Evolutionary conservation across 768 basidiomycete species (phyloP).

Genomic region (Thelephora ganbajun): DNA sequence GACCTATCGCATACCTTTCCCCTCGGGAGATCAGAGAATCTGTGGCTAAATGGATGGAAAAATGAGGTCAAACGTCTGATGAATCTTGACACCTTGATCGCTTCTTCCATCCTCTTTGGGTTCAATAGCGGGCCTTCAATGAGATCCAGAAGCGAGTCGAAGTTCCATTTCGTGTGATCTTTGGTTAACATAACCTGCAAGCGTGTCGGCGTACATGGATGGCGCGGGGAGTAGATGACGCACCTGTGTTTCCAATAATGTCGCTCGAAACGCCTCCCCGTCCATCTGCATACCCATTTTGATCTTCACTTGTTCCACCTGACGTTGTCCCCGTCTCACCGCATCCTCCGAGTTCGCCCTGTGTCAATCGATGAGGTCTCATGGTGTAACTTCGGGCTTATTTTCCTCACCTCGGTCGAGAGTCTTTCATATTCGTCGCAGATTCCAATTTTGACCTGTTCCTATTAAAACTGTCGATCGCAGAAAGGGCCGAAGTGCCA

Average conservation of each 20-base stretch:
- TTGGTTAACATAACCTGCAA: slow-evolving; percentile 74
- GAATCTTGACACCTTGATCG: slow-evolving; percentile 80
- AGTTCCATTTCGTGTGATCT: slow-evolving; percentile 87
- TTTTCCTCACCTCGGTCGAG: slow-evolving; percentile 48
- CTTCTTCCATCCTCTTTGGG: slow-evolving; percentile 87
- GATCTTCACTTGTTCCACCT: slow-evolving; percentile 81
- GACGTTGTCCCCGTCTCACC: slow-evolving; percentile 75
- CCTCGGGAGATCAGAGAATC: slow-evolving; percentile 72
- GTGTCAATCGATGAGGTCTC: background rate
- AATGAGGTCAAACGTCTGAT: slow-evolving; percentile 86
- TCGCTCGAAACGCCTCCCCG: slow-evolving; percentile 79
- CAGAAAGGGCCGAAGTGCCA: slow-evolving; percentile 72
- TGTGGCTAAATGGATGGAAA: slow-evolving; percentile 80
- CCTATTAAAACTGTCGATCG: slow-evolving; percentile 90
- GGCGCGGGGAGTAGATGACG: slow-evolving; percentile 4
- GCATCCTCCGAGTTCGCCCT: slow-evolving; percentile 82
- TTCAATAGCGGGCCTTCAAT: slow-evolving; percentile 89
- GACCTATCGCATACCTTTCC: slow-evolving; percentile 33
- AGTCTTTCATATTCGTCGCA: slow-evolving; percentile 29
- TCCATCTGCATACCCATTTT: slow-evolving; percentile 92
- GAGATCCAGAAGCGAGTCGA: slow-evolving; percentile 75
- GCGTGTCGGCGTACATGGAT: background rate
- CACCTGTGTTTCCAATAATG: slow-evolving; percentile 79
- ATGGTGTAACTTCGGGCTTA: background rate
- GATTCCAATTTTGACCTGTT: slow-evolving; percentile 65